Base-by-base conservation (phyloP, 805 yeast genomes). In the Starmerella stigmatis region DNA sequence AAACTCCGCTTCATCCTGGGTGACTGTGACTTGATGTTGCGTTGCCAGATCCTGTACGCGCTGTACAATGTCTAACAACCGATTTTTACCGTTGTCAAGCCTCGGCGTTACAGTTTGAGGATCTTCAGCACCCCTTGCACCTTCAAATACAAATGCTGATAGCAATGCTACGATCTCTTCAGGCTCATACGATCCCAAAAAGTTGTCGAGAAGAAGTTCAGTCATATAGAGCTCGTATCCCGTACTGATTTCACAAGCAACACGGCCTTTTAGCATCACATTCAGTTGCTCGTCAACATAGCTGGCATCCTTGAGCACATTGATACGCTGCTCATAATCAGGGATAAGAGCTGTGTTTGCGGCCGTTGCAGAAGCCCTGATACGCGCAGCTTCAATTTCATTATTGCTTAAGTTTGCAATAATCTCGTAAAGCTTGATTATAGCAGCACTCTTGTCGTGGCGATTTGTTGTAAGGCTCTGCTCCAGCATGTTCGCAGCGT, bases 161-260 rank as follows among this genome's bases (percentile, higher is more conserved):
- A 92, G 64, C 40, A 92, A 68, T 0, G 97, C 97, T n/a, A 88
- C 96, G 50, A 92, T 86, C 63, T 92, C 98, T 58, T 86, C 96
- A 0, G 96, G 86, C 51, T 88, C 94, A 60, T 83, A 88, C 47
- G 86, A 94, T 25, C 89, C 94, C 50, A 92, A 67, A 67, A 89
- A 86, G 64, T 92, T 92, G 58, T 89, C 94, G 55, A 92, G 70
- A 15, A 92, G 76, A 44, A 92, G 70, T 62, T 92, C 98, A 0
- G 98, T 89, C 10, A 92, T 61, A 82, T 80, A 66, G 94, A 92
- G 69, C 63, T 92, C 98, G 76, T 88, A 86, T 0, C 97, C 97
- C 21, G 86, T 53, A 37, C 62, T 52, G 47, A 65, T 59, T 57
- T 92, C 98, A 29, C 59, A 55, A 3, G 60, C 57, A 4, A 54